Evolutionary conservation across 345 rosid species (phyloP).

Genomic region (Angophora floribunda): DNA sequence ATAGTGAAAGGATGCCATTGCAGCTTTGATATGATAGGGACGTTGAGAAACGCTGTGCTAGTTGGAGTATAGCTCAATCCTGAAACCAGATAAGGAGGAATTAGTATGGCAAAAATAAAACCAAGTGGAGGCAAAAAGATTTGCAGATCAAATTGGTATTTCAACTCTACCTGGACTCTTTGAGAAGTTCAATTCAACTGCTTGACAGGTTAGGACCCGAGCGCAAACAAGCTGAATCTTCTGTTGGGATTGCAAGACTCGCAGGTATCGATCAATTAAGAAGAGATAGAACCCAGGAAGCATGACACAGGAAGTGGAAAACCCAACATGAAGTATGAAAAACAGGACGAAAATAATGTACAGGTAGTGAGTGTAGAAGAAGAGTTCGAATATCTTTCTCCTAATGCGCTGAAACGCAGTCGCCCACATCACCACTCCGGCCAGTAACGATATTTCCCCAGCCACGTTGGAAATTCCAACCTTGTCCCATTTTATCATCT

Average conservation of each 20-base stretch:
- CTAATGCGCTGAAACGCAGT: slow-evolving; percentile 28
- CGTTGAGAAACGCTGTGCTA: slow-evolving; percentile 61
- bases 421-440: slow-evolving; percentile 42
- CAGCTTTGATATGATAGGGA: slow-evolving; percentile 62
- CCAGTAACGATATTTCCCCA: slow-evolving; percentile 33
- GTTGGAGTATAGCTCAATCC: slow-evolving; percentile 59
- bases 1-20: slow-evolving; percentile 93
- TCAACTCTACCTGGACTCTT: slow-evolving; percentile 23
- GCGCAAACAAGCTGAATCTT: slow-evolving; percentile 26
- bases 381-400: slow-evolving; percentile 45
- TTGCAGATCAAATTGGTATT: neutral
- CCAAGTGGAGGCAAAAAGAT: neutral
- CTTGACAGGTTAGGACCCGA: slow-evolving; percentile 30
- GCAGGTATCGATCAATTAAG: slow-evolving; percentile 36
- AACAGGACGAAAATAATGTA: slow-evolving; percentile 39
- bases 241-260: slow-evolving; percentile 47
- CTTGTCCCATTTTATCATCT: slow-evolving; percentile 39
- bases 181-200: slow-evolving; percentile 45
- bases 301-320: slow-evolving; percentile 26
- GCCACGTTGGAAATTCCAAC: slow-evolving; percentile 31
- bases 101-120: neutral
- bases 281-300: slow-evolving; percentile 60
- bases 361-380: slow-evolving; percentile 51
- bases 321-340: slow-evolving; percentile 43
- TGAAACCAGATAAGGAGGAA: neutral